phyloP scores from a whole-genome alignment of 176 grass and related monocot species.

The Neostapfia colusana region DNA sequence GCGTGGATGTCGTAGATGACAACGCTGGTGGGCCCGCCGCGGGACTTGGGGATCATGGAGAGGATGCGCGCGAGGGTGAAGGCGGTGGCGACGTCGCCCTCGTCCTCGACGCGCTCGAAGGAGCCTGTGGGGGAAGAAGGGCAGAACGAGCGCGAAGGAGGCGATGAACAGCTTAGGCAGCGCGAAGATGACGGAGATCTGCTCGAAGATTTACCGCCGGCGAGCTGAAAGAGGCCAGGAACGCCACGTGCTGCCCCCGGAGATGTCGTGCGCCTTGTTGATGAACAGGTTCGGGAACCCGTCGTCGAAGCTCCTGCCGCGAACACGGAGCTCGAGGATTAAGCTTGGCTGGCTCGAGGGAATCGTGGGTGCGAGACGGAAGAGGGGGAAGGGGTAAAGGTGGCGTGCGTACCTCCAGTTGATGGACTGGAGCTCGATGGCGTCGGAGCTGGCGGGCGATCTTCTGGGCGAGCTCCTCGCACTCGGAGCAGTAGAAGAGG shows the following conservation, averaged over 20 bases:
- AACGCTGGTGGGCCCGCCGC: slow-evolving; percentile 85
- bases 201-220: slow-evolving; percentile 85
- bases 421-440: slow-evolving; percentile 80
- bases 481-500: slow-evolving; percentile 88
- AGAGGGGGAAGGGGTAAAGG: neutral
- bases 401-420: slow-evolving; percentile 59
- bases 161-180: slow-evolving; percentile 90
- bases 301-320: slow-evolving; percentile 76
- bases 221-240: slow-evolving; percentile 95
- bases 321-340: neutral
- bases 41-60: slow-evolving; percentile 86
- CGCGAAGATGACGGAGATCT: slow-evolving; percentile 86
- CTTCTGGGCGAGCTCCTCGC: slow-evolving; percentile 71
- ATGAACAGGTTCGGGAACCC: slow-evolving; percentile 99
- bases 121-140: slow-evolving; percentile 96
- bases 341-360: neutral
- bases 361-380: neutral
- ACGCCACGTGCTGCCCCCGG: slow-evolving; percentile 86
- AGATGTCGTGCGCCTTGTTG: slow-evolving; percentile 86
- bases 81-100: slow-evolving; percentile 93
- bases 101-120: slow-evolving; percentile 95
- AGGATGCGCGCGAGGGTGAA: slow-evolving; percentile 88
- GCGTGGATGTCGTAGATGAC: slow-evolving; percentile 99
- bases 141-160: slow-evolving; percentile 89
- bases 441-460: slow-evolving; percentile 58